Percentiles rank a stretch among this genome's conserved stretches.
Conservation (phyloP, 371 early-diverging fungal genomes). For the Fennellomyces sp. region DNA sequence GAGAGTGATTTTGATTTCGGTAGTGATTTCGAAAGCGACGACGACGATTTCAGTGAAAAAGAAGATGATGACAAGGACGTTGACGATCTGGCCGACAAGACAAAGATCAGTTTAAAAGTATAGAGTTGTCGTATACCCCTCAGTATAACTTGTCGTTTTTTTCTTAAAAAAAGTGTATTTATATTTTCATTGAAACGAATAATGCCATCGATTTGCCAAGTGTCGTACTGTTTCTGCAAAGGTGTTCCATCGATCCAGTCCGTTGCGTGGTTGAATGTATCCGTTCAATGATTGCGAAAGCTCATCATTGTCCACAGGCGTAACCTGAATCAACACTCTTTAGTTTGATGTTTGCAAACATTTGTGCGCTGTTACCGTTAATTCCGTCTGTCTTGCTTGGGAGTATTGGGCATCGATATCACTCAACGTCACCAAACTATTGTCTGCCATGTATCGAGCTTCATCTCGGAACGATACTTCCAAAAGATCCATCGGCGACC, state of each 20-base stretch:
- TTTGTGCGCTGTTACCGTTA: slow-evolving; percentile 21
- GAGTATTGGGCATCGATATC: slow-evolving; percentile 37
- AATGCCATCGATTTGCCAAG: slow-evolving; percentile 18
- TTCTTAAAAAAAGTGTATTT: background rate
- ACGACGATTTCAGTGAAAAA: slow-evolving; percentile 16
- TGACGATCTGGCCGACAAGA: slow-evolving; percentile 6
- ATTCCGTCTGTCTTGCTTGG: slow-evolving; percentile 23
- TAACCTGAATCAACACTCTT: slow-evolving; percentile 21
- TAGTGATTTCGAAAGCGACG: slow-evolving; percentile 38
- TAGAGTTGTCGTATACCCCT: background rate
- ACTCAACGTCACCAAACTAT: slow-evolving; percentile 23
- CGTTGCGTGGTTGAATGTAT: slow-evolving; percentile 8
- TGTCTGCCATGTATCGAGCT: slow-evolving; percentile 22
- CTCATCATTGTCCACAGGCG: slow-evolving; percentile 16
- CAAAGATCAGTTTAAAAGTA: slow-evolving; percentile 3
- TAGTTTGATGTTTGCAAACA: too few species aligned
- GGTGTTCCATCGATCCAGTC: slow-evolving; percentile 17
- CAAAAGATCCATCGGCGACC: slow-evolving; percentile 19
- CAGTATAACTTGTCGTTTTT: slow-evolving; percentile 4
- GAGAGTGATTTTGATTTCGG: slow-evolving; percentile 50
- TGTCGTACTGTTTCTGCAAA: slow-evolving; percentile 6
- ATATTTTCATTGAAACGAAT: slow-evolving; percentile 5
- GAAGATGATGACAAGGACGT: slow-evolving; percentile 18
- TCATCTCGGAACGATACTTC: slow-evolving; percentile 35
- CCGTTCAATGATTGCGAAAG: background rate